These are phyloP conservation scores for Capronia americana DNA, from an alignment of 2,329 filamentous ascomycete genomes.

Conservation along the genomic window DNA sequence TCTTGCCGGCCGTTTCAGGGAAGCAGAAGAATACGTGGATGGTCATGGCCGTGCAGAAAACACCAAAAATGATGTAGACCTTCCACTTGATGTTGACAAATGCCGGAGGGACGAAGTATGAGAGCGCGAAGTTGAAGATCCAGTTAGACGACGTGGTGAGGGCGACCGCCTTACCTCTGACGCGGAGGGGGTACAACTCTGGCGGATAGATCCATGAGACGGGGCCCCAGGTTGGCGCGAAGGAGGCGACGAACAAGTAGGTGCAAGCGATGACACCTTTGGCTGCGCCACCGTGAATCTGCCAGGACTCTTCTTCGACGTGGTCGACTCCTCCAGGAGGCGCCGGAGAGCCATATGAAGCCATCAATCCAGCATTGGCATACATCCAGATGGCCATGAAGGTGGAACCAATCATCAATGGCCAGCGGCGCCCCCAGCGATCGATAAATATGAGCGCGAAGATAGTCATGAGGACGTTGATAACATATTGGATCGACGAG, in stretches of 20 bases:
- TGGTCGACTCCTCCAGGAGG: slow-evolving; percentile 44
- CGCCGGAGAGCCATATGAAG: slow-evolving; percentile 50
- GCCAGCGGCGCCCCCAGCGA: slow-evolving; percentile 73
- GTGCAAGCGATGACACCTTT: slow-evolving; percentile 72
- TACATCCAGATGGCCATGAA: slow-evolving; percentile 64
- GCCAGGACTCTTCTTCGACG: slow-evolving; percentile 49
- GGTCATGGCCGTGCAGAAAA: slow-evolving; percentile 72
- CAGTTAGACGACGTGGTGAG: slow-evolving; percentile 68
- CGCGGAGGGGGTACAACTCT: slow-evolving; percentile 67
- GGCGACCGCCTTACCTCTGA: slow-evolving; percentile 69
- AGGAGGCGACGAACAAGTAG: slow-evolving; percentile 75
- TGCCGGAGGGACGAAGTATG: slow-evolving; percentile 64
- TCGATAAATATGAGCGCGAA: slow-evolving; percentile 78
- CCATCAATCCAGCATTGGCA: slow-evolving; percentile 52
- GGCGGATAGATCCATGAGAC: slow-evolving; percentile 60
- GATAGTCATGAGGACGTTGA: slow-evolving; percentile 80
- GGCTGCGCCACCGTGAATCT: slow-evolving; percentile 54
- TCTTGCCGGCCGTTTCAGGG: slow-evolving; percentile 74
- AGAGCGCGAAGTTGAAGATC: slow-evolving; percentile 66
- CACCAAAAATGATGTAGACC: slow-evolving; percentile 77
- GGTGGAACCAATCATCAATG: slow-evolving; percentile 69
- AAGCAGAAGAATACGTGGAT: slow-evolving; percentile 73
- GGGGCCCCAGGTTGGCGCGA: slow-evolving; percentile 64
- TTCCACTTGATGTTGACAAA: slow-evolving; percentile 65
- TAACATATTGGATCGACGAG: slow-evolving; percentile 75